Conservation (phyloP, 306 rosid species). For the Vigna unguiculata region DNA sequence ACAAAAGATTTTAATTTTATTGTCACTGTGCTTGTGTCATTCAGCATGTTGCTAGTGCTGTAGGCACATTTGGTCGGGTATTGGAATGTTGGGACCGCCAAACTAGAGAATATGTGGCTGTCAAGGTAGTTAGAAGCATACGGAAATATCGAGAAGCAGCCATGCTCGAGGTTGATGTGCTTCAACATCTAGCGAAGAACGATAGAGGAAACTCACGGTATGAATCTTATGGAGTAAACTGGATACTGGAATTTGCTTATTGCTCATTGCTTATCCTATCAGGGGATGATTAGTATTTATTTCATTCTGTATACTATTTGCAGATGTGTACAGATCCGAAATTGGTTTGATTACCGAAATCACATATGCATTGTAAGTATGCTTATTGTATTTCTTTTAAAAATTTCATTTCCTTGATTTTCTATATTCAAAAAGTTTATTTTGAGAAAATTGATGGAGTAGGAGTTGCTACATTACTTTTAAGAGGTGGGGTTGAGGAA, state of each 20-base stretch:
- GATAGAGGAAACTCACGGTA: conserved; percentile 73
- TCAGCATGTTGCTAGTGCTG: conserved; percentile 98
- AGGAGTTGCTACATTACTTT: conserved; percentile 15
- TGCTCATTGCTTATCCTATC: conserved; percentile 4
- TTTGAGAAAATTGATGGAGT: conserved; percentile 24
- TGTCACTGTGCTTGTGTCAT: conserved; percentile 84
- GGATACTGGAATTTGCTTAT: conserved; percentile 40
- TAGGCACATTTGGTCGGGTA: conserved; percentile 99
- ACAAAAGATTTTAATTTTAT: conserved; percentile 72
- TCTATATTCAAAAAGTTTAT: conserved; percentile 10
- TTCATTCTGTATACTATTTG: conserved; percentile 43
- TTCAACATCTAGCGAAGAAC: conserved; percentile 67
- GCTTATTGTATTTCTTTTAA: conserved; percentile 27
- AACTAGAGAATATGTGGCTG: conserved; percentile 84
- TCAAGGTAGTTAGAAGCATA: conserved; percentile 92
- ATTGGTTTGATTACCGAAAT: conserved; percentile 96
- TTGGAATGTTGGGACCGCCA: conserved; percentile 99
- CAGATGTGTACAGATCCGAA: conserved; percentile 88
- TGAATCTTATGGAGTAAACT: conserved; percentile 6
- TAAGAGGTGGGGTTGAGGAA: not conserved
- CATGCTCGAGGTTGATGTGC: conserved; percentile 89
- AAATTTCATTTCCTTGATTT: conserved; percentile 7
- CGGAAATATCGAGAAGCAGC: conserved; percentile 93
- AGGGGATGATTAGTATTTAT: conserved; percentile 37
- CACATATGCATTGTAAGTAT: conserved; percentile 96